Evolutionary conservation across 371 early-diverging fungal species (phyloP).

Genomic region (Mucor lusitanicus): DNA sequence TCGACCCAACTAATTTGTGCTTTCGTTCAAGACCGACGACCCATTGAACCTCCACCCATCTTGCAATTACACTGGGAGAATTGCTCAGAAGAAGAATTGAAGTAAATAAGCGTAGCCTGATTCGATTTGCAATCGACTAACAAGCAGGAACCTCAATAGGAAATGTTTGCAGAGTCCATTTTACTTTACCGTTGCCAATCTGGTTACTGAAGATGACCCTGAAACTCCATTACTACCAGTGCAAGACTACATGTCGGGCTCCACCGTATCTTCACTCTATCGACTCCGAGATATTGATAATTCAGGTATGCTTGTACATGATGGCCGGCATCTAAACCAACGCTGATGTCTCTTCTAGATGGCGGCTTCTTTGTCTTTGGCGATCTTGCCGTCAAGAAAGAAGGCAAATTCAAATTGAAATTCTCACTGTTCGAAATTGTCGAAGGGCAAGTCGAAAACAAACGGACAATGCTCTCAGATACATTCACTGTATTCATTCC

Average conservation of each 20-base stretch:
- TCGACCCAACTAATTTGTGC: not conserved
- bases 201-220: conserved; percentile 29
- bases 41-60: conserved; percentile 55
- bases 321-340: not conserved
- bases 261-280: conserved; percentile 83
- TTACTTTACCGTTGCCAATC: conserved; percentile 46
- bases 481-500: conserved; percentile 79
- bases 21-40: conserved; percentile 36
- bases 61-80: conserved; percentile 42
- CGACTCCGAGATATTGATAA: conserved; percentile 78
- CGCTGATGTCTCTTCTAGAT: conserved; percentile 35
- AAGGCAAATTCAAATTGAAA: conserved; percentile 82
- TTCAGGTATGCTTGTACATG: conserved; percentile 24
- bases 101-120: conserved; percentile 24
- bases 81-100: conserved; percentile 38
- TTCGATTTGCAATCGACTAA: not conserved
- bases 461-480: conserved; percentile 68
- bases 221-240: conserved; percentile 17
- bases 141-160: conserved; percentile 12
- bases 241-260: conserved; percentile 54
- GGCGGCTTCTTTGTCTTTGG: conserved; percentile 96
- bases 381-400: conserved; percentile 83
- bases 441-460: conserved; percentile 65
- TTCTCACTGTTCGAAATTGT: conserved; percentile 80
- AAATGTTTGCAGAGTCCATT: conserved; percentile 55